Conservation (phyloP, 164 flowering plant genomes). For the Tetracentron sinense region DNA sequence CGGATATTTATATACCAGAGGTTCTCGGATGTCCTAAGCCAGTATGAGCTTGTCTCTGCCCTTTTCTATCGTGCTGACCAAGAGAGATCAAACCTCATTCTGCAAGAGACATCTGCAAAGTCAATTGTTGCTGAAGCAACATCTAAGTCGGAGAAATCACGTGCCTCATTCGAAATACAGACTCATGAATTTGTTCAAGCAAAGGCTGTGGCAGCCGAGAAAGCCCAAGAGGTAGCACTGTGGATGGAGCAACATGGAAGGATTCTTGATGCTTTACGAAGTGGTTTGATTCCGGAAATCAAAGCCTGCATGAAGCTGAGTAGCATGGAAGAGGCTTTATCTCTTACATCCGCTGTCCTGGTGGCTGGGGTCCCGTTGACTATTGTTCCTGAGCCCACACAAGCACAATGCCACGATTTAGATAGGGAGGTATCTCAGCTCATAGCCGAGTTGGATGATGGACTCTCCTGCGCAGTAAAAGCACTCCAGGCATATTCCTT, state of each 20-base stretch:
- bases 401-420: conserved; percentile 81
- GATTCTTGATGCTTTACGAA: conserved; percentile 75
- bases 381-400: conserved; percentile 96
- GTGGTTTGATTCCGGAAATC: conserved; percentile 59
- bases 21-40: conserved; percentile 56
- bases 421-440: conserved; percentile 81
- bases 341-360: conserved; percentile 81
- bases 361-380: conserved; percentile 86
- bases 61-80: conserved; percentile 72
- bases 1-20: conserved; percentile 43
- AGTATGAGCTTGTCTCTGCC: conserved; percentile 74
- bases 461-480: conserved; percentile 55
- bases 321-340: conserved; percentile 48
- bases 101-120: conserved; percentile 79
- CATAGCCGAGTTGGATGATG: conserved; percentile 57
- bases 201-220: conserved; percentile 62
- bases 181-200: conserved; percentile 81
- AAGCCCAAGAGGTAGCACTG: conserved; percentile 68
- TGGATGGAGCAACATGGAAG: conserved; percentile 95
- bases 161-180: conserved; percentile 66
- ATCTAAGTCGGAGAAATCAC: conserved; percentile 56
- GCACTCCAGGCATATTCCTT: conserved; percentile 66
- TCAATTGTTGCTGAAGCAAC: conserved; percentile 82
- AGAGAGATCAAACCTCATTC: conserved; percentile 70
- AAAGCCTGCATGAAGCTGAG: conserved; percentile 39